Evolutionary conservation across 352 stramenopile species (phyloP).

Genomic region (Aphanomyces invadans): DNA sequence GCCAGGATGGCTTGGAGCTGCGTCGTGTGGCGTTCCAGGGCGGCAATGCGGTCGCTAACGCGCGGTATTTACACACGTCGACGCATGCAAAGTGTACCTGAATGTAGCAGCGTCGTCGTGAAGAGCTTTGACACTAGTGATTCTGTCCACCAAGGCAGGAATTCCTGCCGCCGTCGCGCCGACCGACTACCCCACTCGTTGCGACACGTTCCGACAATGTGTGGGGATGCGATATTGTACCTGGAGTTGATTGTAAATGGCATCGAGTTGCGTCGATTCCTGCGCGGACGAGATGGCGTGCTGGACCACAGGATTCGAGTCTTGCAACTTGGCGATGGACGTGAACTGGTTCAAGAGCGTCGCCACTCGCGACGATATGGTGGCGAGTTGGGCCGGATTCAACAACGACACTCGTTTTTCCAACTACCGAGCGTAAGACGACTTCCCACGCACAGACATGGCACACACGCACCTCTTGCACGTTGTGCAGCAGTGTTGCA

Average conservation of each 20-base stretch:
- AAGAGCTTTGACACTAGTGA: constrained; percentile 60
- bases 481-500: not conserved
- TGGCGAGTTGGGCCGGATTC: constrained; percentile 68
- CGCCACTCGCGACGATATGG: constrained; percentile 65
- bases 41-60: constrained; percentile 40
- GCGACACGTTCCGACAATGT: too few species aligned
- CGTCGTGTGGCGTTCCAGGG: constrained; percentile 55
- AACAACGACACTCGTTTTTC: constrained; percentile 63
- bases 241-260: constrained; percentile 60
- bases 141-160: constrained; percentile 57
- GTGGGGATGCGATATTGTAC: not conserved
- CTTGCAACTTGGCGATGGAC: constrained; percentile 70
- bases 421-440: constrained; percentile 24
- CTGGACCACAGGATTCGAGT: constrained; percentile 47
- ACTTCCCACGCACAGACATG: not conserved
- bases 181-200: constrained; percentile 32
- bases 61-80: too few species aligned
- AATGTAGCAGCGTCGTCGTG: constrained; percentile 42
- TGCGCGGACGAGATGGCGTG: constrained; percentile 45
- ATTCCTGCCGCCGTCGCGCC: constrained; percentile 51
- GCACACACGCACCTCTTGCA: constrained; percentile 2
- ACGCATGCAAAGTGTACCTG: too few species aligned
- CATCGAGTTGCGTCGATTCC: constrained; percentile 56
- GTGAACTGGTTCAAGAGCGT: constrained; percentile 71
- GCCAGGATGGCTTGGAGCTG: constrained; percentile 49